These are phyloP conservation scores for Endoconidiophora laricicola DNA, from an alignment of 2,329 filamentous ascomycete species.

Conservation along the genomic window DNA sequence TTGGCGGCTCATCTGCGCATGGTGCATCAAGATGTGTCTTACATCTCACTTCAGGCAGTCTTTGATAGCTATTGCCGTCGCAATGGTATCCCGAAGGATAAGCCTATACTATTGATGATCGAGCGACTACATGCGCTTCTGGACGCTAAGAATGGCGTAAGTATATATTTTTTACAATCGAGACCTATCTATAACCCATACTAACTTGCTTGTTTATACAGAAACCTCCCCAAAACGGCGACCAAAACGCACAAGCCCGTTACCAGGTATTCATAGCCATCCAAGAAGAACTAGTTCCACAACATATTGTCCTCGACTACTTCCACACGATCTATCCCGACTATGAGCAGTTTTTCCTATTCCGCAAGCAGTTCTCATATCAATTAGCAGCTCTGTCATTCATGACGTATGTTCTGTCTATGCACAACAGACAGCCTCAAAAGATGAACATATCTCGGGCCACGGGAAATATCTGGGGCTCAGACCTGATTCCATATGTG, in stretches of 20 bases:
- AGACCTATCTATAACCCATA: background rate
- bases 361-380: slow-evolving; percentile 92
- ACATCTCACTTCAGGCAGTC: slow-evolving; percentile 83
- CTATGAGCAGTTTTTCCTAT: slow-evolving; percentile 93
- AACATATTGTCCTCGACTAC: slow-evolving; percentile 67
- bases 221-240: slow-evolving; percentile 18
- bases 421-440: slow-evolving; percentile 87
- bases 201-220: background rate
- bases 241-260: slow-evolving; percentile 56
- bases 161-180: slow-evolving; percentile 17
- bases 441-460: slow-evolving; percentile 83
- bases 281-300: slow-evolving; percentile 82
- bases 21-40: slow-evolving; percentile 88
- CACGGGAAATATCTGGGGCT: slow-evolving; percentile 89
- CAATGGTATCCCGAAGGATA: slow-evolving; percentile 78
- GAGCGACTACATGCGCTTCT: slow-evolving; percentile 71
- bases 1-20: slow-evolving; percentile 87
- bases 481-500: slow-evolving; percentile 84
- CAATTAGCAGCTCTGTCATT: slow-evolving; percentile 90
- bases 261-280: slow-evolving; percentile 91
- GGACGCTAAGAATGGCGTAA: slow-evolving; percentile 47
- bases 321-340: slow-evolving; percentile 78
- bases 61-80: slow-evolving; percentile 93
- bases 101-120: slow-evolving; percentile 87
- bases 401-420: slow-evolving; percentile 97